Evolutionary conservation across 1,139 yeast species (phyloP), one percentile per base, ranked within the genome.

Genomic region (Casaregolazyma suthepensis): DNA sequence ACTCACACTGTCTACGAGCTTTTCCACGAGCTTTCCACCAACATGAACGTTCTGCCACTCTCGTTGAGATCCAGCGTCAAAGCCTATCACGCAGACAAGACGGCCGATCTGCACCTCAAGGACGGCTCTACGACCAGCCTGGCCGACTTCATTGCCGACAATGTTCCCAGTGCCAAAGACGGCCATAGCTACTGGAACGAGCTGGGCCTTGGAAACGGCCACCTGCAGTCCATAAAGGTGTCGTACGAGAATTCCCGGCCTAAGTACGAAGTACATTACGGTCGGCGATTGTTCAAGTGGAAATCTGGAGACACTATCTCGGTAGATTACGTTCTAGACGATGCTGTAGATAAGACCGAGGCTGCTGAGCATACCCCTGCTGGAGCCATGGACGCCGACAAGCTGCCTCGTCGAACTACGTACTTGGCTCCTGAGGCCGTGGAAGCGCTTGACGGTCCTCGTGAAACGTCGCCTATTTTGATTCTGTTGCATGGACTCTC

Each of bases 401-500:
- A 81, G 58, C 76, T 85, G 60, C 94, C 89, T 53, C 85, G 87
- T 26, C 78, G 95, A 65, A 85, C 95, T 1, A 76, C 96, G 62
- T 87, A 82, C 63, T 75, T 88, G 61, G 73, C 78, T 2, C 73
- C 77, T 1, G 74, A 71, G 5, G 89, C 83, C 64, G 54, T 77
- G n/a, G 64, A 63, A 2, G 63, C 63, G 4, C 51, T 64, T 17
- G 69, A 65, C 38, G 63, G 62, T 35, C 61, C 67, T 1, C 66
- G 67, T 29, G 75, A 72, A 29, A 68, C 71, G 4, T 78, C 74
- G 53, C 96, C 96, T 1, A 71, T 90, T 53, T 77, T 87, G 37
- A 78, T 90, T 23, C 75, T 85, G 5, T 71, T 85, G 50, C 97
- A 91, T 65, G 98, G 97, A 0, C 77, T 91, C 43, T 91, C 89